These are phyloP conservation scores for Lentinula aciculospora DNA, from an alignment of 768 basidiomycete species.

Conservation along the genomic window DNA sequence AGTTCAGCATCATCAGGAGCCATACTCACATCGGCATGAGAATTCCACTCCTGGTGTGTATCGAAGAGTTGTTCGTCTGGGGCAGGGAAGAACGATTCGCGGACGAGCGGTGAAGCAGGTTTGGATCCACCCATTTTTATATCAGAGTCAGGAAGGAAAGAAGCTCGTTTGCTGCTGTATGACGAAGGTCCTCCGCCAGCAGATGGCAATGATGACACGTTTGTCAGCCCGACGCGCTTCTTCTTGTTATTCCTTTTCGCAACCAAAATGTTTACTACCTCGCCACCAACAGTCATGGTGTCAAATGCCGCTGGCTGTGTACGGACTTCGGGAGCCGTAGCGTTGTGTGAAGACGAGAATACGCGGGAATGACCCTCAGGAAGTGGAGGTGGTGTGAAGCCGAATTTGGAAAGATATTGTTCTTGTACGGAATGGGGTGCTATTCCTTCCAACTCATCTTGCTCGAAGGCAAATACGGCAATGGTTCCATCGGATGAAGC, in stretches of 20 bases:
- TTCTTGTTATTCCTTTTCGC: conserved; percentile 64
- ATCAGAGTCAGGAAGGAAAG: conserved; percentile 23
- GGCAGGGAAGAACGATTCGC: conserved; percentile 36
- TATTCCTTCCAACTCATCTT: conserved; percentile 77
- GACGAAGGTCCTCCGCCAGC: conserved; percentile 19
- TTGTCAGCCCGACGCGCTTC: conserved; percentile 41
- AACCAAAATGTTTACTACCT: conserved; percentile 66
- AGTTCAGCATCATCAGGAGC: conserved; percentile 45
- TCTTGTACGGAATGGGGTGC: conserved; percentile 68
- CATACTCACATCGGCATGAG: conserved; percentile 36
- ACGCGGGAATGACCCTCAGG: conserved; percentile 69
- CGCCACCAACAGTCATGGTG: conserved; percentile 37
- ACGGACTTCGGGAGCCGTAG: conserved; percentile 16
- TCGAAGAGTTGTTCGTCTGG: conserved; percentile 46
- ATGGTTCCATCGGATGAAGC: conserved; percentile 96
- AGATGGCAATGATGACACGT: conserved; percentile 14
- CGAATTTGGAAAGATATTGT: conserved; percentile 78
- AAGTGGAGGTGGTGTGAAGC: conserved; percentile 60
- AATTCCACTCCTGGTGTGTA: conserved; percentile 30
- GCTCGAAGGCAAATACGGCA: conserved; percentile 79
- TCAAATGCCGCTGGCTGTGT: conserved; percentile 19
- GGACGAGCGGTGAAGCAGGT: conserved; percentile 17
- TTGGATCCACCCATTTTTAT: conserved; percentile 8
- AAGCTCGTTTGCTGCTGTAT: conserved; percentile 27
- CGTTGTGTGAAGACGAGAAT: conserved; percentile 13